Percentiles rank a stretch among this genome's conserved stretches.
These are phyloP conservation scores for Omphalotus olearius DNA, from an alignment of 1,284 basidiomycete genomes.

Conservation along the genomic window DNA sequence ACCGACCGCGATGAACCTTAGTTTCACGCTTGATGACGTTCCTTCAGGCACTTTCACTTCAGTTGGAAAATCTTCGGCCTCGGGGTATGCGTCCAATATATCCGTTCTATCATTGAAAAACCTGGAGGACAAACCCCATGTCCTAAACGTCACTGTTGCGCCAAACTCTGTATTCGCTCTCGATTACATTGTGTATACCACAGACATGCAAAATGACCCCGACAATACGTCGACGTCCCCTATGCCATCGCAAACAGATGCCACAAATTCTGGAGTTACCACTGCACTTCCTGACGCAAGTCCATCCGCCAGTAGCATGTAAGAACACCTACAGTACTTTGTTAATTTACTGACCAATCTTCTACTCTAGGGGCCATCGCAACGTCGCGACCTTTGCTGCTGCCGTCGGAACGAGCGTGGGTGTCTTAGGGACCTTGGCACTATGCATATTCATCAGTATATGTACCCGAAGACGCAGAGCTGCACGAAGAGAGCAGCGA, in stretches of 20 bases:
- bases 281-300: background rate
- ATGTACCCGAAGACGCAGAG: slow-evolving; percentile 39
- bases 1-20: slow-evolving; percentile 28
- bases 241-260: background rate
- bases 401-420: slow-evolving; percentile 47
- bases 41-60: slow-evolving; percentile 9
- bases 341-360: background rate
- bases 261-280: background rate
- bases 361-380: slow-evolving; percentile 23
- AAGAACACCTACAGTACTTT: background rate
- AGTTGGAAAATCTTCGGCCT: slow-evolving; percentile 11
- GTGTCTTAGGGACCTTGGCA: slow-evolving; percentile 42
- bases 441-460: slow-evolving; percentile 47
- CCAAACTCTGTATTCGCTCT: slow-evolving; percentile 44
- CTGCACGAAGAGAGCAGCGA: slow-evolving; percentile 37
- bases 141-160: slow-evolving; percentile 38
- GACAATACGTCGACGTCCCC: slow-evolving; percentile 4
- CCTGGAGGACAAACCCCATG: slow-evolving; percentile 37
- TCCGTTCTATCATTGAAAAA: slow-evolving; percentile 33
- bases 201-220: slow-evolving; percentile 11
- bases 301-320: no score
- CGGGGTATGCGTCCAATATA: slow-evolving; percentile 24
- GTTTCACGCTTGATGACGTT: slow-evolving; percentile 27
- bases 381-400: slow-evolving; percentile 49
- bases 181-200: slow-evolving; percentile 44